These are phyloP conservation scores for Periconia digitata DNA, from an alignment of 2,329 filamentous ascomycete species.

Conservation along the genomic window DNA sequence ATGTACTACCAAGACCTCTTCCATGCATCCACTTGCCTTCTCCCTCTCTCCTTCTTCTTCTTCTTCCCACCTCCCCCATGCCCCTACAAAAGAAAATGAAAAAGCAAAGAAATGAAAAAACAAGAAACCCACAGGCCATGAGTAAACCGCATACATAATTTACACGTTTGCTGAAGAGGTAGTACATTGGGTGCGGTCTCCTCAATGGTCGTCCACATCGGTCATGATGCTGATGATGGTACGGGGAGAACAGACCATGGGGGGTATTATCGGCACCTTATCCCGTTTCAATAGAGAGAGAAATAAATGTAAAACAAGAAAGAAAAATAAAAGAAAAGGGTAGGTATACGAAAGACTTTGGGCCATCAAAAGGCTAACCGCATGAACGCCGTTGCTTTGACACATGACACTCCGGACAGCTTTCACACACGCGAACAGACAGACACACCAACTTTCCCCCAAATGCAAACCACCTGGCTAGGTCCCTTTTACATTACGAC, in stretches of 20 bases:
- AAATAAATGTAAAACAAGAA: no score
- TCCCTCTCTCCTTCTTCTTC: no score
- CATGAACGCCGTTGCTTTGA: conserved; percentile 41
- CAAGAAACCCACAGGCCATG: conserved; percentile 26
- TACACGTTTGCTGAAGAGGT: conserved; percentile 44
- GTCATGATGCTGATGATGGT: no score
- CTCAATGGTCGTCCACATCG: no score
- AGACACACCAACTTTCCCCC: no score
- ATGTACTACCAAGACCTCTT: no score
- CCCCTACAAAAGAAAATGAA: no score
- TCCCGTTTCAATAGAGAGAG: no score
- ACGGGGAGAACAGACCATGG: conserved; percentile 37
- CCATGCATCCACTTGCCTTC: no score
- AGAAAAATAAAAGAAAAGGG: no score
- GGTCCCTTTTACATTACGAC: conserved; percentile 76
- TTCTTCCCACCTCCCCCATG: no score
- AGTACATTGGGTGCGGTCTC: conserved; percentile 39
- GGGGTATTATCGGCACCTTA: conserved; percentile 44
- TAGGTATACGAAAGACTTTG: conserved; percentile 38
- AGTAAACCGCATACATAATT: conserved; percentile 40
- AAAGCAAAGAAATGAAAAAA: conserved; percentile 9
- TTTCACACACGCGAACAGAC: background rate
- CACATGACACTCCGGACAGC: conserved; percentile 34
- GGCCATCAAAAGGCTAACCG: conserved; percentile 42
- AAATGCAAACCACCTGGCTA: no score